phyloP scores from a whole-genome alignment of 2,329 filamentous ascomycete genomes.

The Nigrospora oryzae region DNA sequence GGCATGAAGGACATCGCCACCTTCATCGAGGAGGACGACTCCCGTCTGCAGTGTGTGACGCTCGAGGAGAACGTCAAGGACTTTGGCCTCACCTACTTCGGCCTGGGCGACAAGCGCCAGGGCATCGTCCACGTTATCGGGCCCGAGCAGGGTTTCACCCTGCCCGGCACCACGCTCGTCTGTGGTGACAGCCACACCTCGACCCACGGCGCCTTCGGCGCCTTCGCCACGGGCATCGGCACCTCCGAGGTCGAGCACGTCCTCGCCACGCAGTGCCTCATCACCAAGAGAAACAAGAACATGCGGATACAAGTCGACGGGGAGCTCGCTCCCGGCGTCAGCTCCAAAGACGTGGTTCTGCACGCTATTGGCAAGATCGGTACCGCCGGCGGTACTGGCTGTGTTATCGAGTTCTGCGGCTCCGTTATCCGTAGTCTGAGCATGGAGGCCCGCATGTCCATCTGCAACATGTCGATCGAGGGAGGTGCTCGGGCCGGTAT shows the following conservation, averaged over 20 bases:
- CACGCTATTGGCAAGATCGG: conserved; percentile 90
- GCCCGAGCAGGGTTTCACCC: conserved; percentile 96
- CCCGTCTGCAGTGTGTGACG: conserved; percentile 85
- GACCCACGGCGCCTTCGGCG: conserved; percentile 92
- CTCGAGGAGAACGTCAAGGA: conserved; percentile 96
- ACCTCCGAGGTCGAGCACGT: conserved; percentile 99
- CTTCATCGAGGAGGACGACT: conserved; percentile 94
- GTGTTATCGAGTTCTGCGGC: conserved; percentile 95
- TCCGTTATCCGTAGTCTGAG: conserved; percentile 83
- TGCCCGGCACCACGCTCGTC: conserved; percentile 92
- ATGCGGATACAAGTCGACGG: conserved; percentile 97
- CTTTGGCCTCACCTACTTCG: conserved; percentile 95
- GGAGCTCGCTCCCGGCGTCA: conserved; percentile 80
- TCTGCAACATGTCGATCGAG: conserved; percentile 99
- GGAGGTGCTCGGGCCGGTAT: conserved; percentile 91
- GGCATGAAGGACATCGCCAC: conserved; percentile 86
- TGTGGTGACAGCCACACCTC: conserved; percentile 98
- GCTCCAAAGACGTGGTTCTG: conserved; percentile 91
- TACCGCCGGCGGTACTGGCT: conserved; percentile 88
- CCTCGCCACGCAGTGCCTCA: conserved; percentile 88
- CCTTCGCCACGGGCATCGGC: conserved; percentile 92
- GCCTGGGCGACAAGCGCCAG: conserved; percentile 90
- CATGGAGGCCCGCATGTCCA: conserved; percentile 98
- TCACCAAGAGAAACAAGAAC: conserved; percentile 94
- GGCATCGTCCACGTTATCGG: conserved; percentile 98